Percentiles rank a stretch among this genome's conserved stretches.
Conservation (phyloP, 371 early-diverging fungal genomes). For the Apophysomyces sp. region DNA sequence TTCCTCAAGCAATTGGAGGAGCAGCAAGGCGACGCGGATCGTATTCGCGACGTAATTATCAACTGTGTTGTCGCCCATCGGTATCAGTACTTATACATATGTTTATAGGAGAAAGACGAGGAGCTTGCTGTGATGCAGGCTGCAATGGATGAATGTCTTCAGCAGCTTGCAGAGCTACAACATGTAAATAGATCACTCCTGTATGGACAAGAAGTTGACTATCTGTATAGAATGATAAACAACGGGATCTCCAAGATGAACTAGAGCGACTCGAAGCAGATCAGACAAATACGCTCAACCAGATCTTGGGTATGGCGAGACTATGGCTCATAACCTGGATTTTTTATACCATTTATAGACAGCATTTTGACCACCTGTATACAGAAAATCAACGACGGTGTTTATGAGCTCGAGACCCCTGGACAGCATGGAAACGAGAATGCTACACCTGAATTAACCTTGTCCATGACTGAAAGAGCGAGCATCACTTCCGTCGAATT, state of each 20-base stretch:
- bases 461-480: conserved; percentile 88
- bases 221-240: conserved; percentile 35
- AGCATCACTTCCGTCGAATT: conserved; percentile 81
- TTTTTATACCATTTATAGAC: conserved; percentile 47
- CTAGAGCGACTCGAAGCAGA: conserved; percentile 63
- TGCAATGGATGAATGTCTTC: conserved; percentile 93
- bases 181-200: conserved; percentile 45
- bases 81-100: not conserved
- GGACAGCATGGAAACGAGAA: conserved; percentile 82
- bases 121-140: conserved; percentile 89
- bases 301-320: conserved; percentile 68
- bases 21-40: conserved; percentile 69
- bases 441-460: conserved; percentile 88
- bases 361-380: conserved; percentile 86
- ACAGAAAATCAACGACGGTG: conserved; percentile 82
- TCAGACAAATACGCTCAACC: conserved; percentile 73
- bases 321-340: not conserved
- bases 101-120: conserved; percentile 72
- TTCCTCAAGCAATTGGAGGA: conserved; percentile 68
- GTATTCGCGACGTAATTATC: conserved; percentile 46
- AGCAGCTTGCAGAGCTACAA: conserved; percentile 80
- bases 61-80: not conserved
- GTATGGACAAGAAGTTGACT: too few relatives aligned
- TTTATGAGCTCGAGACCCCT: conserved; percentile 83
- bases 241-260: conserved; percentile 64